A percentile compares a stretch with the other conserved stretches of the same genome.
Evolutionary conservation across 139 green algal genomes (phyloP).

Genomic region (Coelastrella sp.): DNA sequence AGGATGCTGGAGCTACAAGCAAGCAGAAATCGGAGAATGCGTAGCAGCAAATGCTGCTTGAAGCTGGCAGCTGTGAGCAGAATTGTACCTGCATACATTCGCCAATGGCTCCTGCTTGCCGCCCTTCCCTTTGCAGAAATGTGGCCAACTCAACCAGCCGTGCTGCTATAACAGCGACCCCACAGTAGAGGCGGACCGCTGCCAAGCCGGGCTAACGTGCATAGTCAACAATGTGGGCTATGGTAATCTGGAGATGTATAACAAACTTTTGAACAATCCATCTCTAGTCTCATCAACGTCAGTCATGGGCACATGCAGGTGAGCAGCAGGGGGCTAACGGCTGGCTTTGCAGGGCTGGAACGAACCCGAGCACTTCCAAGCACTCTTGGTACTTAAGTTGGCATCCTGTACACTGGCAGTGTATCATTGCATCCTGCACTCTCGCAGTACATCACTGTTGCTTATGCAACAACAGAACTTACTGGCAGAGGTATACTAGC

Average conservation of each 20-base stretch:
- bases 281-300: not conserved
- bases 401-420: not conserved
- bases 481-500: too few relatives aligned
- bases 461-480: too few relatives aligned
- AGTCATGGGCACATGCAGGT: constrained; percentile 48
- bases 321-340: not conserved
- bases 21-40: too few relatives aligned
- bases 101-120: not conserved
- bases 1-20: too few relatives aligned
- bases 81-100: too few relatives aligned
- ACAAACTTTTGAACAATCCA: not conserved
- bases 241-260: constrained; percentile 5
- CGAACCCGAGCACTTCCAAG: too few relatives aligned
- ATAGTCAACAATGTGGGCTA: constrained; percentile 19
- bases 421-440: too few relatives aligned
- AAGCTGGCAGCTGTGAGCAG: too few relatives aligned
- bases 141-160: constrained; percentile 25
- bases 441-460: too few relatives aligned
- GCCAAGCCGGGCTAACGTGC: constrained; percentile 10
- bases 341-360: too few relatives aligned
- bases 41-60: not conserved
- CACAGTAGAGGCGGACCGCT: constrained; percentile 1
- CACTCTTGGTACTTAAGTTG: not conserved
- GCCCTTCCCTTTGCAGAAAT: constrained; percentile 11
- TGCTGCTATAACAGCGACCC: constrained; percentile 47